Evolutionary conservation across 2,329 filamentous ascomycete species (phyloP).

Genomic region (Clathrospora elynae): DNA sequence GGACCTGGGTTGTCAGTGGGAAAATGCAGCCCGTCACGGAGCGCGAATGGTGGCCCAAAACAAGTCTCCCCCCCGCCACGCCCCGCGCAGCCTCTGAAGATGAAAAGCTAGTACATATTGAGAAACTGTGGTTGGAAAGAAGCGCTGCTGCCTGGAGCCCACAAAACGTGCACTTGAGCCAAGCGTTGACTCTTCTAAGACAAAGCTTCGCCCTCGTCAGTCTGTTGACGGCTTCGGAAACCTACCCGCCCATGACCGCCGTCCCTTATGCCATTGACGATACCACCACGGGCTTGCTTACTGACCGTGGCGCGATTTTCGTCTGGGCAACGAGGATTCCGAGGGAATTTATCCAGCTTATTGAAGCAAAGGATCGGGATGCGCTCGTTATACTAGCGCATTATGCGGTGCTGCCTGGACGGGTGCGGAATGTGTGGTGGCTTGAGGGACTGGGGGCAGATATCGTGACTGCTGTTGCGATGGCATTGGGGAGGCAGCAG

Average conservation of each 20-base stretch:
- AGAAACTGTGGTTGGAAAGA: constrained; percentile 33
- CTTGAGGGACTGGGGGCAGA: constrained; percentile 41
- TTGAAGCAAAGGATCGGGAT: constrained; percentile 38
- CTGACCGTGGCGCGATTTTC: constrained; percentile 43
- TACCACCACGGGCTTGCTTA: constrained; percentile 33
- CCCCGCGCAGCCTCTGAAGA: constrained; percentile 38
- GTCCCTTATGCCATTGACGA: constrained; percentile 40
- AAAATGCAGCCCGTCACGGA: constrained; percentile 34
- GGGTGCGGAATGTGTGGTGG: constrained; percentile 46
- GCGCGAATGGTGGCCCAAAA: constrained; percentile 44
- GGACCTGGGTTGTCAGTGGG: constrained; percentile 38
- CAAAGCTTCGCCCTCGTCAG: constrained; percentile 40
- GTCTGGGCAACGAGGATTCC: constrained; percentile 39
- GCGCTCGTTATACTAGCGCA: constrained; percentile 48
- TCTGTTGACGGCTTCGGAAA: constrained; percentile 34
- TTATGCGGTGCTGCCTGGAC: constrained; percentile 45
- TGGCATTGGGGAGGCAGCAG: constrained; percentile 38
- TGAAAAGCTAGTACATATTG: constrained; percentile 28
- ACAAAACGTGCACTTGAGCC: constrained; percentile 23
- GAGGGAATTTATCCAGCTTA: constrained; percentile 36
- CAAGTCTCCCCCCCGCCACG: constrained; percentile 28
- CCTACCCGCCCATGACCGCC: constrained; percentile 32
- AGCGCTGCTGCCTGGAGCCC: constrained; percentile 9
- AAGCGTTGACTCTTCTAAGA: constrained; percentile 35
- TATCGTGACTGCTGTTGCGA: constrained; percentile 41